Percentiles rank a stretch among this genome's conserved stretches.
Conservation (phyloP, 139 green algal species). For the Tetradesmus obliquus region DNA sequence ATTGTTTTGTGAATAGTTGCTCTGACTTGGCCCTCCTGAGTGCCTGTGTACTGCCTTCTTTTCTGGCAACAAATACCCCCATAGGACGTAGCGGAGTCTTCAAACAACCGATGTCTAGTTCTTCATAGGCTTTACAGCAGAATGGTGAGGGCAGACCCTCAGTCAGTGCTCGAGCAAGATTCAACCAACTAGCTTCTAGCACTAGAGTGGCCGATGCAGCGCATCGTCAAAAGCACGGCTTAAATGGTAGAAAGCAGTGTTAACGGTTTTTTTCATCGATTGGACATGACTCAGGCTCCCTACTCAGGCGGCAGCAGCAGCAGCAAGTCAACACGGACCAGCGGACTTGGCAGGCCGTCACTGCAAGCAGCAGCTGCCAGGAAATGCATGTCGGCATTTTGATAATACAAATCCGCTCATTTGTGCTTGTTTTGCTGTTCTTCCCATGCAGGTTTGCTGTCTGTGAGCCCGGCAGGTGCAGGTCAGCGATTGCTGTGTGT, state of each 20-base stretch:
- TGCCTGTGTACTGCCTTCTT: constrained; percentile 1
- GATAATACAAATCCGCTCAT: too few species aligned
- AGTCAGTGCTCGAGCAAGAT: not conserved
- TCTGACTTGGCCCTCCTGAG: not conserved
- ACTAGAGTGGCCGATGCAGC: not conserved
- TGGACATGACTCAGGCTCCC: not conserved
- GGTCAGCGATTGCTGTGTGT: not conserved
- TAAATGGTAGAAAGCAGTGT: not conserved
- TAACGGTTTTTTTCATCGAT: not conserved
- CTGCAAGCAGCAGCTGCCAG: not conserved
- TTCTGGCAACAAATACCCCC: not conserved
- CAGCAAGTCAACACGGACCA: not conserved
- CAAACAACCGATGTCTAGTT: not conserved
- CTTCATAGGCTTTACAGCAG: not conserved
- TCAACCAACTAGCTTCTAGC: not conserved
- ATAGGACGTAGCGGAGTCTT: not conserved
- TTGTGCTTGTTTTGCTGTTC: too few species aligned
- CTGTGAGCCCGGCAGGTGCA: not conserved
- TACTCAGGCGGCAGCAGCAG: not conserved
- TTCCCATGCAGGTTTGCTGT: not conserved
- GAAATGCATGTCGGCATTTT: not conserved
- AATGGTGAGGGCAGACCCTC: not conserved
- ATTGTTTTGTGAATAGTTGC: not conserved
- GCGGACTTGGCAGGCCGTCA: not conserved
- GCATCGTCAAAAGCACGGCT: not conserved